phyloP scores from a whole-genome alignment of 805 yeast genomes.

The Saccharomyces jurei region DNA sequence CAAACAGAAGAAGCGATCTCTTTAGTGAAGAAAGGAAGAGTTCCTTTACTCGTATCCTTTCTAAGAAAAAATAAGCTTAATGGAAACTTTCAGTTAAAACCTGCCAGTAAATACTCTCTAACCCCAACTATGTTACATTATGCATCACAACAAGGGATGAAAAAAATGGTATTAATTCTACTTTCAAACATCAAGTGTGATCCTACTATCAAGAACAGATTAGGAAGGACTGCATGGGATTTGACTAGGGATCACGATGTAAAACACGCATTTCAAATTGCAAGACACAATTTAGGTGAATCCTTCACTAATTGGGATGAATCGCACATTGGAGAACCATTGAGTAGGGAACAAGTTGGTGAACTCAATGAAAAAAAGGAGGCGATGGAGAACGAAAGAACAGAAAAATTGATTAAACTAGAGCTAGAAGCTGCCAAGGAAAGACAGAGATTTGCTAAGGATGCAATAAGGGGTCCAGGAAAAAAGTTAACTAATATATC shows the following conservation, averaged over 20 bases:
- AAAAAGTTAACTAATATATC: constrained; percentile 25
- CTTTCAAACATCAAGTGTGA: constrained; percentile 60
- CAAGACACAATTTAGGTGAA: constrained; percentile 65
- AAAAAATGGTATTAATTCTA: constrained; percentile 56
- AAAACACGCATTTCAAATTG: constrained; percentile 54
- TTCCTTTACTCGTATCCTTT: constrained; percentile 62
- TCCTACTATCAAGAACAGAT: constrained; percentile 47
- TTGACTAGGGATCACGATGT: constrained; percentile 42
- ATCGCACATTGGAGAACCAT: constrained; percentile 56
- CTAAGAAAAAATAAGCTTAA: constrained; percentile 49
- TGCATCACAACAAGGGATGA: constrained; percentile 60
- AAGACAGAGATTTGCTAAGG: constrained; percentile 13
- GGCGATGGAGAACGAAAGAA: constrained; percentile 34
- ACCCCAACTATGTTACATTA: constrained; percentile 72
- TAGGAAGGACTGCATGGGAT: constrained; percentile 65
- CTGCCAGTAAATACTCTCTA: constrained; percentile 44
- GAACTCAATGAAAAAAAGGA: constrained; percentile 33
- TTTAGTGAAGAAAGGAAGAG: constrained; percentile 62
- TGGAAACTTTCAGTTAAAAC: constrained; percentile 47
- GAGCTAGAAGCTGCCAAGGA: constrained; percentile 26
- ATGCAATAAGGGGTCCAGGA: constrained; percentile 32
- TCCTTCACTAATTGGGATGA: constrained; percentile 56
- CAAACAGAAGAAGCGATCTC: constrained; percentile 52
- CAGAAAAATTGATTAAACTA: constrained; percentile 24
- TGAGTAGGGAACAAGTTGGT: constrained; percentile 49